Evolutionary conservation across 108 stramenopile species (phyloP).

Genomic region (Pseudonitzschia delicatissima): DNA sequence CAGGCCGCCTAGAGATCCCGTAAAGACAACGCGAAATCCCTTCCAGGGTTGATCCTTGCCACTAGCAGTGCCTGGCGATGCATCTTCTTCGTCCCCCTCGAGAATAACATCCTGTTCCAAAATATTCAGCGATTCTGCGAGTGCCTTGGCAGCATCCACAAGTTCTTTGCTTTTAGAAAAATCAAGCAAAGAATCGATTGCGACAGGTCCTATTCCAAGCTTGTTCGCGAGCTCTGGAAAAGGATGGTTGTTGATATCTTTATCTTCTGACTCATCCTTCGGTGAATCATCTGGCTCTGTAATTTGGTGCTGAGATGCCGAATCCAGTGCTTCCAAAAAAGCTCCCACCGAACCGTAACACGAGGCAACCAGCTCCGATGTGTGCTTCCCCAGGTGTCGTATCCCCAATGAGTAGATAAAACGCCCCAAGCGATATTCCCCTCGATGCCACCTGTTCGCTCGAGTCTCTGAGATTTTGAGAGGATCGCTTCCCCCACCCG

Average conservation of each 20-base stretch:
- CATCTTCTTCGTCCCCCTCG: neutral
- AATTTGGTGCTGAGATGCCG: conserved; percentile 23
- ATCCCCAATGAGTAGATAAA: conserved; percentile 78
- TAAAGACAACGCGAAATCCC: conserved; percentile 75
- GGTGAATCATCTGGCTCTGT: neutral
- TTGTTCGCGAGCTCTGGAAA: conserved; percentile 29
- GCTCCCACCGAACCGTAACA: conserved; percentile 48
- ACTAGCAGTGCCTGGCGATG: neutral
- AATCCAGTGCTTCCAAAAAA: conserved; percentile 56
- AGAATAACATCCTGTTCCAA: conserved; percentile 22
- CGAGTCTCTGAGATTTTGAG: conserved; percentile 48
- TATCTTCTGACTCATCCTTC: conserved; percentile 7
- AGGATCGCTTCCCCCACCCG: conserved; percentile 79
- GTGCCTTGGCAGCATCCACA: conserved; percentile 53
- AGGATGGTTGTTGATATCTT: conserved; percentile 7
- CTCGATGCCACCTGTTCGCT: conserved; percentile 36
- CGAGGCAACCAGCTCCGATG: conserved; percentile 65
- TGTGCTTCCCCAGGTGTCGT: conserved; percentile 63
- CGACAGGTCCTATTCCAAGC: conserved; percentile 65
- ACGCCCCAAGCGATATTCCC: conserved; percentile 58
- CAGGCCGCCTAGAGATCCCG: conserved; percentile 59
- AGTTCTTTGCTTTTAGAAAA: conserved; percentile 56
- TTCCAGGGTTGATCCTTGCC: conserved; percentile 33
- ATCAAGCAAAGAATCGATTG: conserved; percentile 46
- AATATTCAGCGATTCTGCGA: conserved; percentile 37